A percentile compares a stretch with the other conserved stretches of the same genome.
Conservation (phyloP, 768 basidiomycete genomes). For the Mycena albidolilacea region DNA sequence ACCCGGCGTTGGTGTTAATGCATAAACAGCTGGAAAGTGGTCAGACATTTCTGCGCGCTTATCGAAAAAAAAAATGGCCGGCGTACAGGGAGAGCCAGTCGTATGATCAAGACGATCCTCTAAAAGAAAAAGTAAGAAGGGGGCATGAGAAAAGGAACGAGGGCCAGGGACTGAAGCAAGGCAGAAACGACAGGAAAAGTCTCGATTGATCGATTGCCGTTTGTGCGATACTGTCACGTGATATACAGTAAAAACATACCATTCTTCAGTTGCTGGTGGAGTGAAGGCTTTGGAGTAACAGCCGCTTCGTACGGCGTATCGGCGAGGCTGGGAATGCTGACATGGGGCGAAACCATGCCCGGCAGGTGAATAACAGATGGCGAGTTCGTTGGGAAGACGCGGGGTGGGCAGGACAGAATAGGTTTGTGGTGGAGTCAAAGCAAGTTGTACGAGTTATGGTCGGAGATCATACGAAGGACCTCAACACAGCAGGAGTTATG, state of each 20-base stretch:
- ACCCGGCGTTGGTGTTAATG: slow-evolving; percentile 17
- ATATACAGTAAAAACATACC: neutral
- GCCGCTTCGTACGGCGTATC: slow-evolving; percentile 4
- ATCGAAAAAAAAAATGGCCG: neutral
- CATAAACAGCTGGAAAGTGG: slow-evolving; percentile 33
- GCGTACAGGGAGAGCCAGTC: slow-evolving; percentile 1
- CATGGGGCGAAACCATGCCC: neutral
- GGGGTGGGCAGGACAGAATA: neutral
- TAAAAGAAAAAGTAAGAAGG: slow-evolving; percentile 24
- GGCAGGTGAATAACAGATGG: neutral
- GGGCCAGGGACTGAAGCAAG: neutral
- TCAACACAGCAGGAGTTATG: too few species aligned
- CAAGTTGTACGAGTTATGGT: neutral
- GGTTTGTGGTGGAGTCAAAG: neutral
- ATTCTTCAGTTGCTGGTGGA: neutral
- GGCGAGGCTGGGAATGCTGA: slow-evolving; percentile 19
- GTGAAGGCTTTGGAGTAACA: slow-evolving; percentile 11
- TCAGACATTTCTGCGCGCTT: neutral
- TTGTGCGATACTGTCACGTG: slow-evolving; percentile 22
- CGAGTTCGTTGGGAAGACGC: neutral
- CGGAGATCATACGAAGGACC: too few species aligned
- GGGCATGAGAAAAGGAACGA: slow-evolving; percentile 31
- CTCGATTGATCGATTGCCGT: slow-evolving; percentile 18
- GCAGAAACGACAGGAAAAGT: neutral
- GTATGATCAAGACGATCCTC: slow-evolving; percentile 29